phyloP scores from a whole-genome alignment of 257 asterid genomes.

The Solanum okadae region DNA sequence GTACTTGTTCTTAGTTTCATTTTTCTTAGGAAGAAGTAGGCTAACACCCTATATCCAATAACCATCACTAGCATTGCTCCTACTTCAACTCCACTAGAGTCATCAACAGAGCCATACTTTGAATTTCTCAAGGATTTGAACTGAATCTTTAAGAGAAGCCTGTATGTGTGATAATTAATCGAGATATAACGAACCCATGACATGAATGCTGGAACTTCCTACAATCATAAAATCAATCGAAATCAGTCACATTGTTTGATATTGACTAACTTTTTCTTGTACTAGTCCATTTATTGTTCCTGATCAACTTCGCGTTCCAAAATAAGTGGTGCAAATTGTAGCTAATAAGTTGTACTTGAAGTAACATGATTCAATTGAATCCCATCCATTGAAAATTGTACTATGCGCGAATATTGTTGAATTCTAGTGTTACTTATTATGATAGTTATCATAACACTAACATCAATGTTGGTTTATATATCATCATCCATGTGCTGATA shows the following conservation, averaged over 20 bases:
- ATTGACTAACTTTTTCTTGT: background rate
- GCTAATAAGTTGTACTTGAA: background rate
- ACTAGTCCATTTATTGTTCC: background rate
- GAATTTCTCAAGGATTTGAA: conserved; percentile 1
- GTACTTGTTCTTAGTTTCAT: conserved; percentile 11
- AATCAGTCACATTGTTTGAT: background rate
- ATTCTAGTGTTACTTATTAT: background rate
- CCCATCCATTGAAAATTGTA: background rate
- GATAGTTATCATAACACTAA: background rate
- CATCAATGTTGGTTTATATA: background rate
- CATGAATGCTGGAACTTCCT: conserved; percentile 31
- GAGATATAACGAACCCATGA: conserved; percentile 30
- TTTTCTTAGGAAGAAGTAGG: conserved; percentile 25
- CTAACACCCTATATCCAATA: conserved; percentile 23
- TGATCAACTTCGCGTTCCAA: background rate
- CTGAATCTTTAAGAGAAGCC: conserved; percentile 34
- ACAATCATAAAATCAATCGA: background rate
- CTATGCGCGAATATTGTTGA: background rate
- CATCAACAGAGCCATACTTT: background rate
- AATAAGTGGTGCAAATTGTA: background rate
- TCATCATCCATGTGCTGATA: background rate
- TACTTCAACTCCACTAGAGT: conserved; percentile 19
- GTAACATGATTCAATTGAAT: background rate
- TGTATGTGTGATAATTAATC: conserved; percentile 34
- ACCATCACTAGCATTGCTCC: conserved; percentile 39